These are phyloP conservation scores for Biscogniauxia sp. DNA, from an alignment of 2,329 filamentous ascomycete genomes.

Conservation along the genomic window DNA sequence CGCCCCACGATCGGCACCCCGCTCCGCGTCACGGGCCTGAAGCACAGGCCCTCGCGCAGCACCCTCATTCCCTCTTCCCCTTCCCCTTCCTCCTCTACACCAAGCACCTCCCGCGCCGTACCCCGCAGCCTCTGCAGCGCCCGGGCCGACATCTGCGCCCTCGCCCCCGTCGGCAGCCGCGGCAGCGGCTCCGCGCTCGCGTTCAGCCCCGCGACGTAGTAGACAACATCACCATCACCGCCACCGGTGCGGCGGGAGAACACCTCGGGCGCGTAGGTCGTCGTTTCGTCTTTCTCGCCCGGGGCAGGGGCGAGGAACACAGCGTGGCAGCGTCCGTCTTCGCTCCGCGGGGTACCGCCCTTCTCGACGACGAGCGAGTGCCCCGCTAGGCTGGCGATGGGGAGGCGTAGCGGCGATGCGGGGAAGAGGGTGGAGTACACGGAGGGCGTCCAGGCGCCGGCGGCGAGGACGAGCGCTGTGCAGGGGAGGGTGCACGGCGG, in stretches of 20 bases:
- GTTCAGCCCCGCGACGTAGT: slow-evolving; percentile 73
- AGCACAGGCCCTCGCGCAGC: slow-evolving; percentile 66
- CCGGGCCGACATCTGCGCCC: slow-evolving; percentile 37
- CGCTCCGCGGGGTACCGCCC: slow-evolving; percentile 47
- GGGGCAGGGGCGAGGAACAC: slow-evolving; percentile 62
- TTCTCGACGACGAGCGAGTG: slow-evolving; percentile 68
- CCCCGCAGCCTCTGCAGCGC: slow-evolving; percentile 49
- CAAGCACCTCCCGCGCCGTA: slow-evolving; percentile 49
- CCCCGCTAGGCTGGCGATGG: slow-evolving; percentile 63
- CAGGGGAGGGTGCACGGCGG: slow-evolving; percentile 56
- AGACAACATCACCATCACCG: too few relatives aligned
- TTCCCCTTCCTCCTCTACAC: slow-evolving; percentile 37
- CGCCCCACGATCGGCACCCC: slow-evolving; percentile 63
- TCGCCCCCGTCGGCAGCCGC: slow-evolving; percentile 46
- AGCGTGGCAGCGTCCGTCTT: slow-evolving; percentile 53
- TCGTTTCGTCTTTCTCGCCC: slow-evolving; percentile 15
- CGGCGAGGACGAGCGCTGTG: slow-evolving; percentile 62
- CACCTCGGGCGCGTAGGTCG: slow-evolving; percentile 63
- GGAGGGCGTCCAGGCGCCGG: slow-evolving; percentile 68
- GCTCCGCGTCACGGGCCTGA: slow-evolving; percentile 64
- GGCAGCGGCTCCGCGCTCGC: slow-evolving; percentile 60
- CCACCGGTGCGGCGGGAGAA: slow-evolving; percentile 64
- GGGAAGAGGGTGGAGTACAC: slow-evolving; percentile 68
- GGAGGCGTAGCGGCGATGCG: slow-evolving; percentile 47
- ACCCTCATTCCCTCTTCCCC: slow-evolving; percentile 51